phyloP scores from a whole-genome alignment of 306 rosid species.

The Lathyrus sativus region DNA sequence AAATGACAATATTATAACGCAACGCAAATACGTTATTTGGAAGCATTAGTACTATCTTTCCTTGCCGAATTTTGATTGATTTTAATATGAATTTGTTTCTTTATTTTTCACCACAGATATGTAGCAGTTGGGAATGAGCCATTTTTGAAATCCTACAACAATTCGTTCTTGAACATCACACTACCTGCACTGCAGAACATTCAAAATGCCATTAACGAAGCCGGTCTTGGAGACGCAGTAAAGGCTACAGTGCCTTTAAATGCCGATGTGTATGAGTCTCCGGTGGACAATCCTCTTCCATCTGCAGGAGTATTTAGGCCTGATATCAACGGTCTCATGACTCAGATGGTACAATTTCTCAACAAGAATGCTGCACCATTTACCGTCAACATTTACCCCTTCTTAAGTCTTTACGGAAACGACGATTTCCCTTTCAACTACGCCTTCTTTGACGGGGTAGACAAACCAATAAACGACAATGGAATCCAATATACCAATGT shows the following conservation, averaged over 20 bases:
- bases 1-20: constrained; percentile 2
- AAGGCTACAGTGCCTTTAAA: constrained; percentile 97
- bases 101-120: constrained; percentile 55
- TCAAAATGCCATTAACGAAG: constrained; percentile 90
- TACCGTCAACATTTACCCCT: constrained; percentile 92
- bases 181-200: constrained; percentile 92
- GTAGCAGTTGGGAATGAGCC: constrained; percentile 99
- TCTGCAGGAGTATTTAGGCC: constrained; percentile 84
- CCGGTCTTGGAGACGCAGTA: constrained; percentile 65
- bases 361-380: constrained; percentile 78
- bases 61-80: neutral
- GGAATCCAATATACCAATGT: constrained; percentile 79
- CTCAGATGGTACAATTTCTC: constrained; percentile 72
- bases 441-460: constrained; percentile 89
- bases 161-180: constrained; percentile 80
- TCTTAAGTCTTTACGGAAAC: constrained; percentile 85
- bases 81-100: neutral
- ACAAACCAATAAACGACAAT: constrained; percentile 63
- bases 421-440: constrained; percentile 82
- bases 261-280: constrained; percentile 89
- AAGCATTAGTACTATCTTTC: neutral
- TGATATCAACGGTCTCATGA: constrained; percentile 77
- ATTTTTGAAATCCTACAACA: constrained; percentile 83
- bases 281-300: constrained; percentile 57
- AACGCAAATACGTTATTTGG: constrained; percentile 1